Evolutionary conservation across 1,284 basidiomycete genomes (phyloP).

Genomic region (Cutaneotrichosporon sp.): DNA sequence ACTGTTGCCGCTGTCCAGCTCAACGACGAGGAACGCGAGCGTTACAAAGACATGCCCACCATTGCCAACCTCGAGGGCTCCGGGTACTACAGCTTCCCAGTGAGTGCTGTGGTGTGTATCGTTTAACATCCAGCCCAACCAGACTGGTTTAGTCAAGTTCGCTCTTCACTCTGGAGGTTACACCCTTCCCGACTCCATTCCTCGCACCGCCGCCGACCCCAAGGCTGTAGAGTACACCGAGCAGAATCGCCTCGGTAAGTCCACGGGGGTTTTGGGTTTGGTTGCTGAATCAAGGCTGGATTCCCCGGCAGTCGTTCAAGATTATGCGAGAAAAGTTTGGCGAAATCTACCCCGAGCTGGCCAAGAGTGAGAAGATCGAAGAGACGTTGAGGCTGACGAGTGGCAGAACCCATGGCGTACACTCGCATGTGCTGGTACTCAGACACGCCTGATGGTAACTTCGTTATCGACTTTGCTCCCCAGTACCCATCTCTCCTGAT

Average conservation of each 20-base stretch:
- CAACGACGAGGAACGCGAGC: slow-evolving; percentile 58
- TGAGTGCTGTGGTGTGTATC: slow-evolving; percentile 42
- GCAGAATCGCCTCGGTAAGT: slow-evolving; percentile 15
- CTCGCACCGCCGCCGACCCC: slow-evolving; percentile 33
- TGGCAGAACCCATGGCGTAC: slow-evolving; percentile 54
- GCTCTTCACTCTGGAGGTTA: slow-evolving; percentile 66
- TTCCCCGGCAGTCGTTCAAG: slow-evolving; percentile 58
- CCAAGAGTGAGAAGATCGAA: slow-evolving; percentile 52
- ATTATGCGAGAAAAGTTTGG: slow-evolving; percentile 56
- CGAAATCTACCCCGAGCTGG: slow-evolving; percentile 67
- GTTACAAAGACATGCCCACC: slow-evolving; percentile 61
- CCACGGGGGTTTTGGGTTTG: no score
- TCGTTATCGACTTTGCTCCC: slow-evolving; percentile 68
- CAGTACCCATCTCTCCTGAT: slow-evolving; percentile 58
- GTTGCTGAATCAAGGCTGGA: no score
- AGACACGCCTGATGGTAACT: slow-evolving; percentile 58
- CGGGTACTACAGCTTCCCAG: slow-evolving; percentile 72
- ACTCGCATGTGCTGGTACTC: slow-evolving; percentile 78
- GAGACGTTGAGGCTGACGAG: neutral
- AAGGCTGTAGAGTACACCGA: slow-evolving; percentile 10
- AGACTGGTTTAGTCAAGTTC: slow-evolving; percentile 65
- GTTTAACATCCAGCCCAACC: slow-evolving; percentile 42
- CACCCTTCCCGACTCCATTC: slow-evolving; percentile 47
- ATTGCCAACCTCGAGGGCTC: slow-evolving; percentile 60
- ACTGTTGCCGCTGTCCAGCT: slow-evolving; percentile 66